These are phyloP conservation scores for Acrasis kona DNA, from an alignment of 78 protist species.

Conservation along the genomic window DNA sequence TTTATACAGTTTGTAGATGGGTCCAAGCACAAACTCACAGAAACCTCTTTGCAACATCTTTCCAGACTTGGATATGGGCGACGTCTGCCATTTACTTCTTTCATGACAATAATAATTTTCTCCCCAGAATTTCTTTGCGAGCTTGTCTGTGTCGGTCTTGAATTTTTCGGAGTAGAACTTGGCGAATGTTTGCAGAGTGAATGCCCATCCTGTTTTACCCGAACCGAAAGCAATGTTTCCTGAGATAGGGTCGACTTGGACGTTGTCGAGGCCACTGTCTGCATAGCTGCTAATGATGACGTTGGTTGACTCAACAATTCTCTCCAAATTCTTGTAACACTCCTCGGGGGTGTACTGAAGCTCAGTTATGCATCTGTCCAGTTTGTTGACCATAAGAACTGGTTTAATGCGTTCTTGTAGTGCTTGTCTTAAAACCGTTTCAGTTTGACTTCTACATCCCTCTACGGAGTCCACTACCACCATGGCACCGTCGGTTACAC, in stretches of 20 bases:
- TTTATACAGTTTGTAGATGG: conserved; percentile 83
- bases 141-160: conserved; percentile 51
- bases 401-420: conserved; percentile 62
- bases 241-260: conserved; percentile 15
- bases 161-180: conserved; percentile 49
- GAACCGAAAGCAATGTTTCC: conserved; percentile 67
- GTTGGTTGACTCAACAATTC: conserved; percentile 73
- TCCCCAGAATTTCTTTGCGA: conserved; percentile 95
- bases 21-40: conserved; percentile 90
- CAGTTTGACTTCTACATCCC: conserved; percentile 89
- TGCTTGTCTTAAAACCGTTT: conserved; percentile 88
- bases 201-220: conserved; percentile 69
- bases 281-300: conserved; percentile 37
- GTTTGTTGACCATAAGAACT: conserved; percentile 70
- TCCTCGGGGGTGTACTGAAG: conserved; percentile 55
- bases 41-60: conserved; percentile 79
- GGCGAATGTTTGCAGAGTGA: conserved; percentile 64
- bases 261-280: conserved; percentile 34
- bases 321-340: conserved; percentile 33
- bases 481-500: conserved; percentile 88
- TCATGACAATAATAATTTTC: conserved; percentile 84
- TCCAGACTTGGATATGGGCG: conserved; percentile 32
- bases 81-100: conserved; percentile 77
- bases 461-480: conserved; percentile 84
- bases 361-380: conserved; percentile 50